Evolutionary conservation across 139 green algal species (phyloP).

Genomic region (Gonium pectorale): DNA sequence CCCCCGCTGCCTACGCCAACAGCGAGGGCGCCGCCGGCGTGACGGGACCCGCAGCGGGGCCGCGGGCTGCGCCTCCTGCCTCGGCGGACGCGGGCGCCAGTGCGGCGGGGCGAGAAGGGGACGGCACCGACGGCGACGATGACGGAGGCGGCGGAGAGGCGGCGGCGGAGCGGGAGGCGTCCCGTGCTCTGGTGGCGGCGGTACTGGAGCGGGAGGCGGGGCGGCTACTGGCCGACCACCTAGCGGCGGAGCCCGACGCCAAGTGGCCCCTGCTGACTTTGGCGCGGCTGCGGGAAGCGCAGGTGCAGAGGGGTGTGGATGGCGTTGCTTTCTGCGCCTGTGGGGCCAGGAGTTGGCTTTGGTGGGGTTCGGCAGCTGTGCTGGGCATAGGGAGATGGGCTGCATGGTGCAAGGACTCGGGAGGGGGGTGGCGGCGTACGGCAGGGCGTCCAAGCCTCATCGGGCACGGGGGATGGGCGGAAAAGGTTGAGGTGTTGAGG

Average conservation of each 20-base stretch:
- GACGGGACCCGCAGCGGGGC: too few species aligned
- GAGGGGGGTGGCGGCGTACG: too few species aligned
- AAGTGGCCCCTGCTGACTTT: conserved; percentile 91
- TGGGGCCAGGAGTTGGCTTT: too few species aligned
- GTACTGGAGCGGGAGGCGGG: conserved; percentile 68
- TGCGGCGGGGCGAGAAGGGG: too few species aligned
- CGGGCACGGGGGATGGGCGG: too few species aligned
- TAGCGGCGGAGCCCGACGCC: conserved; percentile 63
- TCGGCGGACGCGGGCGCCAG: too few species aligned
- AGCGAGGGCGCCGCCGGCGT: too few species aligned
- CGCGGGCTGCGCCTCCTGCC: too few species aligned
- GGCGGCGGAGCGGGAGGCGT: conserved; percentile 12
- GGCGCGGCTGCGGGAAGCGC: conserved; percentile 76
- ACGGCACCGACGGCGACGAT: not conserved
- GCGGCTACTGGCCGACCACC: conserved; percentile 60
- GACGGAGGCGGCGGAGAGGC: not conserved
- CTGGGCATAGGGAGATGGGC: not conserved
- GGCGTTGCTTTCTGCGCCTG: not conserved
- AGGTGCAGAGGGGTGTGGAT: conserved; percentile 45
- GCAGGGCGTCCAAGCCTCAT: too few species aligned
- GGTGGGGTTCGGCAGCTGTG: not conserved
- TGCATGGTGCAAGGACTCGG: too few species aligned
- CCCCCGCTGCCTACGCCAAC: too few species aligned
- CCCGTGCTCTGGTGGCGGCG: conserved; percentile 32
- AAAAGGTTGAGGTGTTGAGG: not conserved